Base-by-base conservation (phyloP, 2,329 filamentous ascomycete genomes). In the Aspergillus brasiliensis region DNA sequence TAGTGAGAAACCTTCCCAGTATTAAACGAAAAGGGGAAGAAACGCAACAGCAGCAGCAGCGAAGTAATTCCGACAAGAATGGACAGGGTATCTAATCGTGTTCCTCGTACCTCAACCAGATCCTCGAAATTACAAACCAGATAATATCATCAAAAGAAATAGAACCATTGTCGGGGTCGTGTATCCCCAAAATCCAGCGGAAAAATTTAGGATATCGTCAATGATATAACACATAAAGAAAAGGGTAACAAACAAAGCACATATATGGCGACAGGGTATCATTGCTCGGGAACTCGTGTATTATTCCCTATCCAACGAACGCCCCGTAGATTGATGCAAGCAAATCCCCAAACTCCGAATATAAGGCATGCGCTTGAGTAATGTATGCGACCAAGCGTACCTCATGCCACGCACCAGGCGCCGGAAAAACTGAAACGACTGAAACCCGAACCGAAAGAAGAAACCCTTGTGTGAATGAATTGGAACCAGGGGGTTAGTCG, bases 281-380 rank as follows among this genome's bases (percentile, higher is more conserved):
- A 74, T 76, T 76, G 73, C 67, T 65, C 72, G 73, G 71, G 69
- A 71, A 77, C 68, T 74, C 75, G 74, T 77, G 60, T 77, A 76
- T 77, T 69, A 70, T 76, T 74, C 61, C 74, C 74, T 67, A 67
- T 64, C 65, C 73, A 75, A 75, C 71, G 66, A 53, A 53, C 51
- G 51, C 51, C 69, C 75, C 71, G 58, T 59, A 55, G 56, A 28
- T 62, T n/a, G 52, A 25, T 56, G 46, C 34, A 65, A 55, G 46
- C 52, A 44, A 52, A 48, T 53, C 21, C 38, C 55, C 44, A 47
- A 60, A 64, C 61, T 67, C 61, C 66, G 55, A 67, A 48, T 61
- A 48, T 51, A 44, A 46, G 34, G 38, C 57, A 27, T 42, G 37
- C 49, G 38, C 19, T 60, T 62, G 56, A 19, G 13, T 15, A 19